A percentile compares a stretch with the other conserved stretches of the same genome.
phyloP scores from a whole-genome alignment of 352 stramenopile species.

The Phytophthora hybrid region DNA sequence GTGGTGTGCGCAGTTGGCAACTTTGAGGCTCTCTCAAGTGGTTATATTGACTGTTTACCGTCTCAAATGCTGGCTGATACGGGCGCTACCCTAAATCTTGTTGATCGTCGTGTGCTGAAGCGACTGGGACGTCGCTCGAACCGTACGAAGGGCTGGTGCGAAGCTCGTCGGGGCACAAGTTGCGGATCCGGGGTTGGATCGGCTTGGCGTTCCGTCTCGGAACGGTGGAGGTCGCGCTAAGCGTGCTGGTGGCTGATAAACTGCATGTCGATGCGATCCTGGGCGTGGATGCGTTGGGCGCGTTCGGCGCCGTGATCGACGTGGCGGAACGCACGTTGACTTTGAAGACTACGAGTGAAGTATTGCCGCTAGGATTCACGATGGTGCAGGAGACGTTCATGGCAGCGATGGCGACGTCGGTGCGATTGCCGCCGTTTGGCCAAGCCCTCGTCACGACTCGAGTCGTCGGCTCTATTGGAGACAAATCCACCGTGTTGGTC shows the following conservation, averaged over 20 bases:
- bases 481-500: background rate
- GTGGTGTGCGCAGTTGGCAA: background rate
- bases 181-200: background rate
- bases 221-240: background rate
- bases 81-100: too few relatives aligned
- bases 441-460: conserved; percentile 5
- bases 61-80: too few relatives aligned
- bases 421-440: background rate
- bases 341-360: background rate
- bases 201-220: background rate
- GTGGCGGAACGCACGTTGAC: background rate
- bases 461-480: background rate
- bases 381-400: background rate
- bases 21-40: conserved; percentile 2
- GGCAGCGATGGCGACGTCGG: background rate
- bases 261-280: conserved; percentile 2
- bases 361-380: background rate
- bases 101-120: too few relatives aligned
- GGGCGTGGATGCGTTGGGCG: background rate
- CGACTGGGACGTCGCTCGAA: background rate
- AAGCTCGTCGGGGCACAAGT: background rate
- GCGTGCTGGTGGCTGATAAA: background rate
- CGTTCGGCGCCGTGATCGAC: conserved; percentile 7
- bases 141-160: background rate
- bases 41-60: background rate